Evolutionary conservation across 768 basidiomycete species (phyloP), one percentile per base, ranked within the genome.

Genomic region (Kockovaella imperatae): DNA sequence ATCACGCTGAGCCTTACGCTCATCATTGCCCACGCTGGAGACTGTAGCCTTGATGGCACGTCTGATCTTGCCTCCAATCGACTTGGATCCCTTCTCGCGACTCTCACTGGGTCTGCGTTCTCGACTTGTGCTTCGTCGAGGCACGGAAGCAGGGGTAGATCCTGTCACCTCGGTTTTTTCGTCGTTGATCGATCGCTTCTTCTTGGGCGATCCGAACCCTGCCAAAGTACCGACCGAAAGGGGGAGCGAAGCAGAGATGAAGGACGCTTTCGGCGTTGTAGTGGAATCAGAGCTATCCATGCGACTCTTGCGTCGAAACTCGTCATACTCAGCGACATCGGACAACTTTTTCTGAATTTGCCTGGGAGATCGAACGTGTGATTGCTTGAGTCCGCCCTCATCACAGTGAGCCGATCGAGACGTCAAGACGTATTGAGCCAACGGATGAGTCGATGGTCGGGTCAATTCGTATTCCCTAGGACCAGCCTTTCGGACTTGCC

Each of bases 401-500:
- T 65, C 63, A 24, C 52, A 42, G 46, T 70, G 69, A 10, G 51
- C 40, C 5, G 21, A 25, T 42, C 68, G 68, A n/a, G 55, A 44
- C 11, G 64, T 52, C 14, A 70, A 55, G 7, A 57, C 45, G 42
- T 56, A 61, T 2, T 45, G n/a, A 48, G 7, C 8, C 36, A 8
- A 7, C 36, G 18, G 10, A 38, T 13, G 11, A 8, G 18, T 13
- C 7, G 10, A 11, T 20, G 36, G 36, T 20, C 8, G 36, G 10
- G 62, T 58, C 11, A 71, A 38, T 36, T 66, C 60, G 45, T 62
- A 69, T 40, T 71, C 69, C 15, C 69, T 47, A 4, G 29, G 20
- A n/a, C 54, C 53, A 4, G 44, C 18, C 28, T 52, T 49, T 11
- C 45, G 40, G 3, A 67, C 61, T 1, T 53, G 52, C 64, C 67